Percentiles rank a stretch among this genome's conserved stretches.
These are phyloP conservation scores for Puccinia hordei DNA, from an alignment of 1,284 basidiomycete genomes.

Conservation along the genomic window DNA sequence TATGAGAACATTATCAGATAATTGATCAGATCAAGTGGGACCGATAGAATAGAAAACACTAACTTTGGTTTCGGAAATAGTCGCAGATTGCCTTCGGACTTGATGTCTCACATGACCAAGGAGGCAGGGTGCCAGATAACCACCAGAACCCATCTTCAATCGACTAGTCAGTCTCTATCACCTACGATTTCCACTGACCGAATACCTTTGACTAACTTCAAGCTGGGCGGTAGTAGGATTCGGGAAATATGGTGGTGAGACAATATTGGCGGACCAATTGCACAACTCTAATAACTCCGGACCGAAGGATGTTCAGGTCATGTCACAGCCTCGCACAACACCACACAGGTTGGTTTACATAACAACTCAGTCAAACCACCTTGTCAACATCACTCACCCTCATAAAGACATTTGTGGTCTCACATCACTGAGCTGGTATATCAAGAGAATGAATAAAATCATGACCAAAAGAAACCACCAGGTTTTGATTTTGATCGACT, in stretches of 20 bases:
- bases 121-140: background rate
- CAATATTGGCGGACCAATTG: background rate
- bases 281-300: background rate
- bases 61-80: constrained; percentile 6
- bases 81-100: constrained; percentile 5
- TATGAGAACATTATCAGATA: background rate
- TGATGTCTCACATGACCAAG: constrained; percentile 2
- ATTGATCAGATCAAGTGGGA: background rate
- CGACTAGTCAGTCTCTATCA: background rate
- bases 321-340: constrained; percentile 15
- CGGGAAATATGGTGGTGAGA: constrained; percentile 1
- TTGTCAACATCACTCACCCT: too few species aligned
- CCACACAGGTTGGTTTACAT: too few species aligned
- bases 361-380: too few species aligned
- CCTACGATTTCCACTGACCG: background rate
- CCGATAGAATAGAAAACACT: background rate
- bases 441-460: too few species aligned
- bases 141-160: background rate
- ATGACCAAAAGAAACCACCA: too few species aligned
- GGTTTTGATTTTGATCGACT: too few species aligned
- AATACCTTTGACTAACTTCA: background rate
- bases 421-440: too few species aligned
- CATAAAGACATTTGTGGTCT: too few species aligned
- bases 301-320: background rate
- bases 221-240: background rate